Percentiles rank a stretch among this genome's conserved stretches.
These are phyloP conservation scores for Rubroboletus satanas DNA, from an alignment of 768 basidiomycete genomes.

Conservation along the genomic window DNA sequence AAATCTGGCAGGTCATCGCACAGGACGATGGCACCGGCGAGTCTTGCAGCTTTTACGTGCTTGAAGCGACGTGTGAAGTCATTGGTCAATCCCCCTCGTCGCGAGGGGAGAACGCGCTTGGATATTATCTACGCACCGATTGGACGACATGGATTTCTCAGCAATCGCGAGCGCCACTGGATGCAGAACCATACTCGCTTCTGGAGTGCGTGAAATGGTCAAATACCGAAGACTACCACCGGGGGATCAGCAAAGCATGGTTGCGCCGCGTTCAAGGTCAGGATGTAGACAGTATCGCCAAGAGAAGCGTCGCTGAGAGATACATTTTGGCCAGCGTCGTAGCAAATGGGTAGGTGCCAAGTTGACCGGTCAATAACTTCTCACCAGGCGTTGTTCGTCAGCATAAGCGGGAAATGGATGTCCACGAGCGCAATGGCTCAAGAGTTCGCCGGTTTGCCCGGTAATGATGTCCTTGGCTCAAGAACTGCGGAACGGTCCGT, in stretches of 20 bases:
- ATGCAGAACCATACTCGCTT: constrained; percentile 3
- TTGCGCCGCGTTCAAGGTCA: constrained; percentile 41
- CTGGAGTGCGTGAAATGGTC: constrained; percentile 53
- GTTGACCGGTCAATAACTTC: neutral
- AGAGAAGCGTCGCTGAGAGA: constrained; percentile 50
- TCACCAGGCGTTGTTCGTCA: constrained; percentile 26
- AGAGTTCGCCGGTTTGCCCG: constrained; percentile 54
- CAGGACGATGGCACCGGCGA: constrained; percentile 22
- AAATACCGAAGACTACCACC: constrained; percentile 66
- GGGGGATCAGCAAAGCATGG: constrained; percentile 69
- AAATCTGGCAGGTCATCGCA: constrained; percentile 58
- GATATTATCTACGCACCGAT: constrained; percentile 46
- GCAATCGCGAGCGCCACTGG: constrained; percentile 6
- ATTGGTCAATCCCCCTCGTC: constrained; percentile 41
- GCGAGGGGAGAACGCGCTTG: neutral
- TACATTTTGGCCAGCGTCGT: constrained; percentile 70
- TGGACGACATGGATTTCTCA: constrained; percentile 59
- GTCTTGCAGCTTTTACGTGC: constrained; percentile 43
- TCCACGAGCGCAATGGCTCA: constrained; percentile 67
- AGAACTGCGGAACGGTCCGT: constrained; percentile 28
- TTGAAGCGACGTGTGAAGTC: constrained; percentile 73
- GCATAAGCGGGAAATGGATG: constrained; percentile 69
- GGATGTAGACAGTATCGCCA: constrained; percentile 39
- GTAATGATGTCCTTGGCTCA: constrained; percentile 3
- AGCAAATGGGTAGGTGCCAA: constrained; percentile 54